phyloP scores from a whole-genome alignment of 164 flowering plant species.

The Piper longum region DNA sequence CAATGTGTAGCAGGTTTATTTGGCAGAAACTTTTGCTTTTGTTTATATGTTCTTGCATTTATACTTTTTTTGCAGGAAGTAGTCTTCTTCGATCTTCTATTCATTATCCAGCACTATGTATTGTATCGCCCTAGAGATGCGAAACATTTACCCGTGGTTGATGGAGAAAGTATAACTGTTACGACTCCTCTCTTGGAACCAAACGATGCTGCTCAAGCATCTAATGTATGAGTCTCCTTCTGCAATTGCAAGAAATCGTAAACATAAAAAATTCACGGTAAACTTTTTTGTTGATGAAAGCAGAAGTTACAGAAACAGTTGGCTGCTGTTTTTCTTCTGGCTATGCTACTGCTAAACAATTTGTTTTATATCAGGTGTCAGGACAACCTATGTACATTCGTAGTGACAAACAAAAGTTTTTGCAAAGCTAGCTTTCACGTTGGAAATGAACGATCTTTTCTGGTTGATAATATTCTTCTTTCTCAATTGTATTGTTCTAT shows the following conservation, averaged over 20 bases:
- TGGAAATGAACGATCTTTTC: background rate
- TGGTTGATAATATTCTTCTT: background rate
- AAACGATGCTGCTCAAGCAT: background rate
- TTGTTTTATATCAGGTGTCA: background rate
- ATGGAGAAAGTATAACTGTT: background rate
- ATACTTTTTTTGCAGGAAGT: constrained; percentile 39
- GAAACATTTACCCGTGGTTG: background rate
- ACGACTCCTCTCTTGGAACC: background rate
- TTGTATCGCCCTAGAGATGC: constrained; percentile 40
- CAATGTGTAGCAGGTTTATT: background rate
- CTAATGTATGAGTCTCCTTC: background rate
- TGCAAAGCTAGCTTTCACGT: background rate
- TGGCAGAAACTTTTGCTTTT: background rate
- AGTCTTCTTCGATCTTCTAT: constrained; percentile 60
- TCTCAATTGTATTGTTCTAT: background rate
- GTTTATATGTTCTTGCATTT: background rate
- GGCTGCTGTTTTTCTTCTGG: background rate
- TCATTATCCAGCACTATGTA: constrained; percentile 78
- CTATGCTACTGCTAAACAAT: background rate
- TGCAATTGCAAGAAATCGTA: background rate
- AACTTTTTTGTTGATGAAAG: background rate
- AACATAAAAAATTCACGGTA: background rate
- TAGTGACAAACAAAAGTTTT: background rate
- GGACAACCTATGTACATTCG: background rate
- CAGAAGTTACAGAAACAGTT: background rate